Evolutionary conservation across 805 yeast species (phyloP), one percentile per base, ranked within the genome.

Genomic region (Jamesozyma piceae): DNA sequence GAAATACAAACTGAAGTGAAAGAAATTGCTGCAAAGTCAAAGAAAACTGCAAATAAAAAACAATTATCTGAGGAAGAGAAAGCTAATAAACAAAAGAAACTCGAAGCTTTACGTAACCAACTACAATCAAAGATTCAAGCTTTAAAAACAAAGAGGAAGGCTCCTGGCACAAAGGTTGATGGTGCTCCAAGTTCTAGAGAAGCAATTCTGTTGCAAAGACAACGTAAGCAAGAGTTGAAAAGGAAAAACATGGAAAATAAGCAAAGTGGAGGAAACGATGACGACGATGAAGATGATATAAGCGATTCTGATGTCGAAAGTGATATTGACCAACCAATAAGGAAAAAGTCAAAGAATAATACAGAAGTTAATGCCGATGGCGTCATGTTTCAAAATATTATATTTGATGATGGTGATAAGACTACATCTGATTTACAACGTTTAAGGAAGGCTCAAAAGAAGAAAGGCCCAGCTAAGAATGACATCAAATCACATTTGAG

Each of bases 111-210:
- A 46, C 78, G 89, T 55, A 82, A 80, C n/a, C 82, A 82, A 60
- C 73, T 92, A 35, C 80, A 90, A 24, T 74, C 73, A 15, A 85
- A 79, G 60, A 89, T 92, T 49, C 74, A 68, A 43, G 66, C 65
- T 8, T 55, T 92, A 66, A 78, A 80, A 51, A 88, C 80, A 43
- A 82, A 77, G 63, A 78, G 99, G 60, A 89, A 82, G 55, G 98
- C 97, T 1, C 92, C 94, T 1, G 97, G 97, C 2, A 68, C 89
- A 1, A 80, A 77, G 37, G 78, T 72, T 4, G 69, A 73, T 4
- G 95, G 96, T 20, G 92, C 95, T 0, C 88, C 89, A 14, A 73
- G 79, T 45, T 84, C 90, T 10, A 73, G 97, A 63, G 94, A 87
- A 51, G 89, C 82, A 34, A 78, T 84, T 39, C 65, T 85, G 42